Evolutionary conservation across 768 basidiomycete species (phyloP), one percentile per base, ranked within the genome.

Genomic region (Grammothele lineata): DNA sequence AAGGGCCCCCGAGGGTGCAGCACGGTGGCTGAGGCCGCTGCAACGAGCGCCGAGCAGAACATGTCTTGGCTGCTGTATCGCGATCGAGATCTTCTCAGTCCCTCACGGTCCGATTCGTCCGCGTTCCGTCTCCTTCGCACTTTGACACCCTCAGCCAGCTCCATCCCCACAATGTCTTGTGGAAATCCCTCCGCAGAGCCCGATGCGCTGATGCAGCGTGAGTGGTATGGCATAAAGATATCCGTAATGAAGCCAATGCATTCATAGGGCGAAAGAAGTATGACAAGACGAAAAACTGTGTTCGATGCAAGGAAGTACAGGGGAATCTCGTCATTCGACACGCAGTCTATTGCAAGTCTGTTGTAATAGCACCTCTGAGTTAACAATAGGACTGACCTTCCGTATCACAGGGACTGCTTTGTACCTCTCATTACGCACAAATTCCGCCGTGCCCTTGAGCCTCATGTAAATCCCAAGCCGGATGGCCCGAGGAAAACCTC

Each of bases 331-430:
- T 89, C 39, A 79, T 90, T 45, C 75, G 87, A 34, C 86, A 91
- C 61, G 80, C 85, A 12, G 84, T 87, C 17, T 92, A 91, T 59
- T 92, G 89, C 86, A 87, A 81, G 88, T 88, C 57, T 37, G 40
- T 52, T 23, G 27, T 39, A 25, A n/a, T n/a, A n/a, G n/a, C n/a
- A n/a, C n/a, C n/a, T n/a, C n/a, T n/a, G n/a, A n/a, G n/a, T n/a
- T n/a, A n/a, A n/a, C n/a, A n/a, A n/a, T n/a, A n/a, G n/a, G n/a
- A 18, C 37, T 48, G 26, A 40, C 39, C 25, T 30, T 35, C 33
- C 33, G 9, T 6, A 24, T 33, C 21, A n/a, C 55, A 85, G 83
- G 64, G 75, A 71, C 4, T 90, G 87, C 57, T 88, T 91, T 63
- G 69, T 74, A 32, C 76, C 80, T 4, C 70, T 85, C 18, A 68